Evolutionary conservation across 1,284 basidiomycete species (phyloP).

Genomic region (Phylloporus gajari): DNA sequence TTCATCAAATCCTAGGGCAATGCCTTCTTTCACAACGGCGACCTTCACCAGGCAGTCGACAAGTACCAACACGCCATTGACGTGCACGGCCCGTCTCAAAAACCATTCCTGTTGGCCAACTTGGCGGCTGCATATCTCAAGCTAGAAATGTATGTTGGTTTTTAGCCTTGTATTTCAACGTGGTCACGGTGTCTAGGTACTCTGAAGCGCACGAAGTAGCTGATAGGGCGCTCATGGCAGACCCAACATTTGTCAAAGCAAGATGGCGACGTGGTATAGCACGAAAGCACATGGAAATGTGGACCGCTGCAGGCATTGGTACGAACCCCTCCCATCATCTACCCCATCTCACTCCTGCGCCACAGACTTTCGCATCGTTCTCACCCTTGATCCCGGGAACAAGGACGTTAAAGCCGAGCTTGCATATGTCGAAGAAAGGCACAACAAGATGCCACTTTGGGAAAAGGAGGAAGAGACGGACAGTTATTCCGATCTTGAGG

Average conservation of each 20-base stretch:
- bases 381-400: slow-evolving; percentile 23
- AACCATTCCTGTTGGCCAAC: slow-evolving; percentile 31
- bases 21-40: slow-evolving; percentile 16
- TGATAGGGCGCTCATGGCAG: slow-evolving; percentile 22
- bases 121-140: slow-evolving; percentile 30
- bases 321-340: not conserved
- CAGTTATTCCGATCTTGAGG: slow-evolving; percentile 45
- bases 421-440: slow-evolving; percentile 9
- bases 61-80: slow-evolving; percentile 29
- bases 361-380: slow-evolving; percentile 23
- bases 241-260: slow-evolving; percentile 30
- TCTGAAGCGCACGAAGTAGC: slow-evolving; percentile 23
- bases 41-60: slow-evolving; percentile 20
- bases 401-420: slow-evolving; percentile 14
- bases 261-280: slow-evolving; percentile 32
- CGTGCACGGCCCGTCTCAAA: slow-evolving; percentile 20
- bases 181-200: slow-evolving; percentile 20
- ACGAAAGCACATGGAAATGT: slow-evolving; percentile 31
- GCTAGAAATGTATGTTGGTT: slow-evolving; percentile 26
- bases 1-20: slow-evolving; percentile 22
- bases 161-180: not conserved
- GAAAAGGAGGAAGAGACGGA: slow-evolving; percentile 2
- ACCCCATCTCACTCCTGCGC: not conserved
- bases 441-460: not conserved
- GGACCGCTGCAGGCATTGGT: slow-evolving; percentile 25